A percentile compares a stretch with the other conserved stretches of the same genome.
phyloP scores from a whole-genome alignment of 2,329 filamentous ascomycete species.

The Ophiobolus disseminans region DNA sequence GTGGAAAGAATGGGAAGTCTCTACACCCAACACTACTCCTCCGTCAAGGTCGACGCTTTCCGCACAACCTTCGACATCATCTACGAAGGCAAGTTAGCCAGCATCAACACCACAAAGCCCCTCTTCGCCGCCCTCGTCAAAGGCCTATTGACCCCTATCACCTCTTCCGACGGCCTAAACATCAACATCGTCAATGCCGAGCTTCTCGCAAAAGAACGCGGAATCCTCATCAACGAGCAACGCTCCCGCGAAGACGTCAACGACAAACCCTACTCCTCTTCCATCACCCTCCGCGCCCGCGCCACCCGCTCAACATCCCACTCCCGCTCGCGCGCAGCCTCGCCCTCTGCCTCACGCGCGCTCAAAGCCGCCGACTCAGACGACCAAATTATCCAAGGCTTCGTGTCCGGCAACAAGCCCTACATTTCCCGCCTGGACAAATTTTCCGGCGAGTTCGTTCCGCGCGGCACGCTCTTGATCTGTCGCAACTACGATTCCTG shows the following conservation, averaged over 20 bases:
- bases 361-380: slow-evolving; percentile 26
- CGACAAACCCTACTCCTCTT: slow-evolving; percentile 70
- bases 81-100: slow-evolving; percentile 77
- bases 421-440: slow-evolving; percentile 77
- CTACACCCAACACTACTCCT: slow-evolving; percentile 77
- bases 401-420: slow-evolving; percentile 67
- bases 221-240: slow-evolving; percentile 78
- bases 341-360: slow-evolving; percentile 29
- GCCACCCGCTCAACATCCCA: slow-evolving; percentile 48
- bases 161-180: slow-evolving; percentile 68
- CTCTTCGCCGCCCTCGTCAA: slow-evolving; percentile 81
- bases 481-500: slow-evolving; percentile 82
- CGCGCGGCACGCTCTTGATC: slow-evolving; percentile 76
- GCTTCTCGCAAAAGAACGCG: slow-evolving; percentile 76
- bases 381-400: slow-evolving; percentile 68
- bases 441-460: slow-evolving; percentile 76
- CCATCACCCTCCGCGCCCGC: slow-evolving; percentile 72
- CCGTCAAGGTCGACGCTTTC: slow-evolving; percentile 52
- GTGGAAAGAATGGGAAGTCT: slow-evolving; percentile 80
- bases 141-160: slow-evolving; percentile 74
- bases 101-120: slow-evolving; percentile 76
- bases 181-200: slow-evolving; percentile 86
- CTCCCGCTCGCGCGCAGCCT: slow-evolving; percentile 37
- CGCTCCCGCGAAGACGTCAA: slow-evolving; percentile 66
- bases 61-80: slow-evolving; percentile 76